These are phyloP conservation scores for Aspergillus flavus DNA, from an alignment of 2,329 filamentous ascomycete genomes.

Conservation along the genomic window DNA sequence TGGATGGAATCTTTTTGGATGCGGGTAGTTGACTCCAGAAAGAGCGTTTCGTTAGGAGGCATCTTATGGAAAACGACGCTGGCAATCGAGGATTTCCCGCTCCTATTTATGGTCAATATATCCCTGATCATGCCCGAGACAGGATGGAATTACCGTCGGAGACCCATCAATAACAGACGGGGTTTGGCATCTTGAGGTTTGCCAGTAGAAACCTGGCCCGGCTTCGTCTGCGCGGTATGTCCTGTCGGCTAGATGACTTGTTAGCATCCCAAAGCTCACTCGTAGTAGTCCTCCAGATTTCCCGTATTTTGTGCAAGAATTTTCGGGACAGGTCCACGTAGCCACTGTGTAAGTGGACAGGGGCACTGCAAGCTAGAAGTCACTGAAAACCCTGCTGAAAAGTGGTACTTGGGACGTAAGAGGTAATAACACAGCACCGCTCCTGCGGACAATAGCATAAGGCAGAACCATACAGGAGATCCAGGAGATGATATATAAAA, in stretches of 20 bases:
- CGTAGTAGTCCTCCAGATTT: neutral
- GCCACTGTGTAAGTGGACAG: neutral
- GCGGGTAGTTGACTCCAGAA: constrained; percentile 89
- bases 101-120: constrained; percentile 58
- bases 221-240: constrained; percentile 30
- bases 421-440: too few species aligned
- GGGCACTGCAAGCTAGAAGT: neutral
- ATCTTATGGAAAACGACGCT: constrained; percentile 99
- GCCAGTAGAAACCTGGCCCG: constrained; percentile 31
- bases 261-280: constrained; percentile 19
- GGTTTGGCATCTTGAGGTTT: constrained; percentile 70
- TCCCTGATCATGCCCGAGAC: neutral
- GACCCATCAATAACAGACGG: constrained; percentile 88
- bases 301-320: neutral
- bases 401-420: neutral
- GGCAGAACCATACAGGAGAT: neutral
- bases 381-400: neutral
- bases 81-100: constrained; percentile 96
- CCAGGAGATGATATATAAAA: neutral
- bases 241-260: constrained; percentile 34
- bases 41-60: constrained; percentile 91
- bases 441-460: neutral
- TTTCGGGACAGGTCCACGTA: neutral
- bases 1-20: constrained; percentile 96
- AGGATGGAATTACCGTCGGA: constrained; percentile 70